Evolutionary conservation across 1,139 yeast genomes (phyloP).

Genomic region (Scheffersomyces segobiensis): DNA sequence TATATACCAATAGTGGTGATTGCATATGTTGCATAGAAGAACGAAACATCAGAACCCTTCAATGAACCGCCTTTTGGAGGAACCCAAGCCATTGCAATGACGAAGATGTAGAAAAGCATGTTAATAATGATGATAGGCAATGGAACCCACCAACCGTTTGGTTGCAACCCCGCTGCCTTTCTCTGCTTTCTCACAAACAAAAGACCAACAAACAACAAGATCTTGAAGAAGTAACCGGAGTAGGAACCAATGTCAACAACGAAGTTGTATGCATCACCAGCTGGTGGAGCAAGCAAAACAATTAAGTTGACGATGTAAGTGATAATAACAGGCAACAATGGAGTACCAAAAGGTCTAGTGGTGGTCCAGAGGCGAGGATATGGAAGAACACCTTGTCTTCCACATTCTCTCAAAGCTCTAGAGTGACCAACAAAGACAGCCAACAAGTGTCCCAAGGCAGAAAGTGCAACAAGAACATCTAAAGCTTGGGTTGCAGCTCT

Average conservation of each 20-base stretch:
- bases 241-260: conserved; percentile 36
- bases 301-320: conserved; percentile 40
- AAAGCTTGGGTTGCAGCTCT: conserved; percentile 32
- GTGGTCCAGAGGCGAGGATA: conserved; percentile 40
- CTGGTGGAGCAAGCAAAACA: conserved; percentile 43
- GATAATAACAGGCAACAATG: conserved; percentile 36
- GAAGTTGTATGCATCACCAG: conserved; percentile 49
- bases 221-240: conserved; percentile 35
- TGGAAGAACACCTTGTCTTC: conserved; percentile 49
- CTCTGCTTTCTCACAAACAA: conserved; percentile 35
- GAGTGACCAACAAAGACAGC: conserved; percentile 43
- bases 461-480: conserved; percentile 39
- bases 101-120: conserved; percentile 32
- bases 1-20: conserved; percentile 31
- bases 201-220: conserved; percentile 36
- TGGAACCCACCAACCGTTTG: conserved; percentile 31
- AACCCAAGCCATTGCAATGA: conserved; percentile 40
- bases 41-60: conserved; percentile 37
- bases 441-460: conserved; percentile 44
- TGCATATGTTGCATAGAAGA: conserved; percentile 31
- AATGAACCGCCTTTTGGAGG: conserved; percentile 35
- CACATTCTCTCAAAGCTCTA: conserved; percentile 45
- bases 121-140: conserved; percentile 28
- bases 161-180: conserved; percentile 34
- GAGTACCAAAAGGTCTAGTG: conserved; percentile 44